These are phyloP conservation scores for Ceratorhiza oryzae-sativae DNA, from an alignment of 1,284 basidiomycete genomes.

Conservation along the genomic window DNA sequence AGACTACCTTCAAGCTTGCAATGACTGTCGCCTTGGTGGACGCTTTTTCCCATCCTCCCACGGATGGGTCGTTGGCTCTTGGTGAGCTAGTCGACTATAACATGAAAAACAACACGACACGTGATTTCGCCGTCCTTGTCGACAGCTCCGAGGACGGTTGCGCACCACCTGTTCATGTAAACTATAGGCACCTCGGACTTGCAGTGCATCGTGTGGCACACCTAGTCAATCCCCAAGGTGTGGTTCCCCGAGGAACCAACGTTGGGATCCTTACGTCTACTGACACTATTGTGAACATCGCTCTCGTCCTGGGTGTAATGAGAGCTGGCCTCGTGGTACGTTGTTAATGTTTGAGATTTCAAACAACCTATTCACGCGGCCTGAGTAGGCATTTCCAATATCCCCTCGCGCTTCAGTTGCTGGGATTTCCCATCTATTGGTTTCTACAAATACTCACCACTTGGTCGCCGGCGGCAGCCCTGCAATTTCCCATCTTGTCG, in stretches of 20 bases:
- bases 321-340: conserved; percentile 39
- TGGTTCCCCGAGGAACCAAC: conserved; percentile 29
- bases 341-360: neutral
- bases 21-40: conserved; percentile 20
- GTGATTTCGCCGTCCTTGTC: conserved; percentile 29
- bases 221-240: conserved; percentile 7
- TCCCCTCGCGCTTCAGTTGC: conserved; percentile 38
- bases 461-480: conserved; percentile 29
- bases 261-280: conserved; percentile 37
- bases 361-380: neutral
- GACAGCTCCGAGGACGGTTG: conserved; percentile 9
- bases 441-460: conserved; percentile 13
- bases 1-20: neutral
- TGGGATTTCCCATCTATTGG: conserved; percentile 30
- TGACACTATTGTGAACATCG: conserved; percentile 34
- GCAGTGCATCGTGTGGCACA: conserved; percentile 34
- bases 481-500: conserved; percentile 22
- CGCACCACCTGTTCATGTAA: neutral
- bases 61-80: conserved; percentile 29
- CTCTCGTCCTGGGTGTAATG: conserved; percentile 35
- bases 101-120: conserved; percentile 24
- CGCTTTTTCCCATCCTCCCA: conserved; percentile 20
- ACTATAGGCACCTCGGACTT: conserved; percentile 22
- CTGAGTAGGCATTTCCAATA: conserved; percentile 36
- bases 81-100: conserved; percentile 33